A percentile compares a stretch with the other conserved stretches of the same genome.
Conservation (phyloP, 768 basidiomycete genomes). For the Trametes elegans region DNA sequence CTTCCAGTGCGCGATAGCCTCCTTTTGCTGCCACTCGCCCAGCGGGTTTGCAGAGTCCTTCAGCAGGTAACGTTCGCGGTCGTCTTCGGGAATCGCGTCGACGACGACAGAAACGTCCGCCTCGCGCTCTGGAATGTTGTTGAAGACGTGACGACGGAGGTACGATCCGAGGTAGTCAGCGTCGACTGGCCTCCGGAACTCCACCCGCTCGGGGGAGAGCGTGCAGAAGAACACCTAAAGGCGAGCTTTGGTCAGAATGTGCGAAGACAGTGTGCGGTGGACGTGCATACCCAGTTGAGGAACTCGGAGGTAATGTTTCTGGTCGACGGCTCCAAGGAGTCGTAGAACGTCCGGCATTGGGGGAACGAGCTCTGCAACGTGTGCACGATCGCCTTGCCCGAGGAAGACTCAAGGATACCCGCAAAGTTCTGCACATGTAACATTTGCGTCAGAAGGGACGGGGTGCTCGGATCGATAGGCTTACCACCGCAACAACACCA, state of each 20-base stretch:
- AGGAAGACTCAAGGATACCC: constrained; percentile 60
- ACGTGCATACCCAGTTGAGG: constrained; percentile 62
- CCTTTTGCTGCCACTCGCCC: constrained; percentile 61
- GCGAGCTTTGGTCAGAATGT: not conserved
- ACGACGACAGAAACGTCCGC: constrained; percentile 38
- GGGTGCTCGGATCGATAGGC: constrained; percentile 25
- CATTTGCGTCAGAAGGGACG: not conserved
- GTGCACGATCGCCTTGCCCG: constrained; percentile 61
- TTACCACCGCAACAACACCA: constrained; percentile 79
- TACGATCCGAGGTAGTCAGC: constrained; percentile 69
- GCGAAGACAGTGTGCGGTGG: not conserved
- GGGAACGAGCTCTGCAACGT: constrained; percentile 74
- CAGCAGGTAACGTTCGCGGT: constrained; percentile 49
- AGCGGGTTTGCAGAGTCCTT: constrained; percentile 63
- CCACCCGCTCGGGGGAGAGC: constrained; percentile 46
- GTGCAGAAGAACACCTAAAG: constrained; percentile 83
- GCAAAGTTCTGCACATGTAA: constrained; percentile 67
- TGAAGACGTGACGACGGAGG: constrained; percentile 60
- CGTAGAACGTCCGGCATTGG: constrained; percentile 83
- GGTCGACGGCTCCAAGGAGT: constrained; percentile 41
- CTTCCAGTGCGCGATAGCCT: constrained; percentile 74
- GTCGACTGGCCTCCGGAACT: constrained; percentile 53
- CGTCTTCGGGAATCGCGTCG: constrained; percentile 29
- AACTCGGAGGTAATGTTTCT: constrained; percentile 49
- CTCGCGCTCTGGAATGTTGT: constrained; percentile 51